Percentiles rank a stretch among this genome's conserved stretches.
phyloP scores from a whole-genome alignment of 805 yeast species.

The Cyberlindnera meyerae region DNA sequence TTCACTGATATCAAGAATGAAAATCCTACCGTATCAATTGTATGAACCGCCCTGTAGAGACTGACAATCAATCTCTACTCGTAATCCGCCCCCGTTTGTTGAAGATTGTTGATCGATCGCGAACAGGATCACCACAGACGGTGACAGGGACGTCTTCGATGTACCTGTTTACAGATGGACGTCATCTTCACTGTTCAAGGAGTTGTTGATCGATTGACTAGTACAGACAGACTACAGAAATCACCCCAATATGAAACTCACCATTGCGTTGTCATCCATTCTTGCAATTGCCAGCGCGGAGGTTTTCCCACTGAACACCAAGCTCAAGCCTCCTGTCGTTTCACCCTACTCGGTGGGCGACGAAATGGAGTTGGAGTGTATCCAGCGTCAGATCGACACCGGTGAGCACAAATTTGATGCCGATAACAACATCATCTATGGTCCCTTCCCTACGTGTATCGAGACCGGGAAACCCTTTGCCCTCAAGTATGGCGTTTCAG shows the following conservation, averaged over 20 bases:
- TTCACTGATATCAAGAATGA: too few relatives aligned
- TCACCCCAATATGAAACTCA: conserved; percentile 8
- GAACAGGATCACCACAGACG: too few relatives aligned
- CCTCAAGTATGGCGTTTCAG: conserved; percentile 46
- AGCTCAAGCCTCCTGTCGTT: conserved; percentile 15
- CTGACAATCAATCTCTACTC: too few relatives aligned
- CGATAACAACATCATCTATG: conserved; percentile 50
- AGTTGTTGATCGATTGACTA: too few relatives aligned
- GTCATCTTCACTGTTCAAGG: neutral
- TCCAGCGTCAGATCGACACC: conserved; percentile 60
- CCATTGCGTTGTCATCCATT: neutral
- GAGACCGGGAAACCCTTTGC: conserved; percentile 59
- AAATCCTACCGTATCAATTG: too few relatives aligned
- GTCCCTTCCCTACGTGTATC: conserved; percentile 54
- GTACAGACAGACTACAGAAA: too few relatives aligned
- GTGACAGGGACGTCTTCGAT: too few relatives aligned
- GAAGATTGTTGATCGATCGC: too few relatives aligned
- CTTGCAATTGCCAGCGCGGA: conserved; percentile 7
- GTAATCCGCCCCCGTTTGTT: too few relatives aligned
- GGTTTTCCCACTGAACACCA: conserved; percentile 14
- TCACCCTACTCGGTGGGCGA: conserved; percentile 34
- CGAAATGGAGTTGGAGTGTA: conserved; percentile 51
- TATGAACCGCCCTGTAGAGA: too few relatives aligned
- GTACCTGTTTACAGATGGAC: neutral
- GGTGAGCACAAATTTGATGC: conserved; percentile 73